These are phyloP conservation scores for Serpula lacrymans DNA, from an alignment of 768 basidiomycete genomes.

Conservation along the genomic window DNA sequence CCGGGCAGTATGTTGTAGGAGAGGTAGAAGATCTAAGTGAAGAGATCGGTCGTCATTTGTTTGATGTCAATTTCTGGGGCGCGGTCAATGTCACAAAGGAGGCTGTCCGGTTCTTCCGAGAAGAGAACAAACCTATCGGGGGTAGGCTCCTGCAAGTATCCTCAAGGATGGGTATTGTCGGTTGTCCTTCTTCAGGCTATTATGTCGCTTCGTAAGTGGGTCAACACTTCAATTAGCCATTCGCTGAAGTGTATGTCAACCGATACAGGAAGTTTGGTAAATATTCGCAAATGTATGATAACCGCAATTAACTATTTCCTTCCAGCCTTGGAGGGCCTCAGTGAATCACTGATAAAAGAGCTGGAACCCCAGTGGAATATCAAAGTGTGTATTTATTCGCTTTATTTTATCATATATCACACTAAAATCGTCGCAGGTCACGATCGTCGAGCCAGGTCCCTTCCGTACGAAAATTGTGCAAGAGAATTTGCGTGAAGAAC, in stretches of 20 bases:
- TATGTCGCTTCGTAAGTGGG: conserved; percentile 25
- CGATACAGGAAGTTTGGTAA: conserved; percentile 5
- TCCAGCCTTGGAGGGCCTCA: conserved; percentile 30
- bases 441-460: conserved; percentile 8
- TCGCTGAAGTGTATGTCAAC: not conserved
- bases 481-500: not conserved
- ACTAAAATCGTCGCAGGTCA: conserved; percentile 2
- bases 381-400: conserved; percentile 21
- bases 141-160: conserved; percentile 38
- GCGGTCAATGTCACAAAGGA: conserved; percentile 25
- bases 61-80: conserved; percentile 38
- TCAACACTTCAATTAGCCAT: not conserved
- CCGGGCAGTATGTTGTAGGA: conserved; percentile 21
- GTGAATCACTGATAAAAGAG: conserved; percentile 31
- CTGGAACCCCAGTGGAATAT: conserved; percentile 42
- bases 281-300: too few relatives aligned
- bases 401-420: not conserved
- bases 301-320: not conserved
- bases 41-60: conserved; percentile 26
- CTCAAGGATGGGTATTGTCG: conserved; percentile 29
- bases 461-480: conserved; percentile 9
- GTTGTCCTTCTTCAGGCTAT: conserved; percentile 8
- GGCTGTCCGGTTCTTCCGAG: conserved; percentile 32
- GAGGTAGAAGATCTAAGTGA: conserved; percentile 36
- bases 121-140: conserved; percentile 34